Conservation (phyloP, 164 flowering plant genomes). For the Nymphaea colorata region DNA sequence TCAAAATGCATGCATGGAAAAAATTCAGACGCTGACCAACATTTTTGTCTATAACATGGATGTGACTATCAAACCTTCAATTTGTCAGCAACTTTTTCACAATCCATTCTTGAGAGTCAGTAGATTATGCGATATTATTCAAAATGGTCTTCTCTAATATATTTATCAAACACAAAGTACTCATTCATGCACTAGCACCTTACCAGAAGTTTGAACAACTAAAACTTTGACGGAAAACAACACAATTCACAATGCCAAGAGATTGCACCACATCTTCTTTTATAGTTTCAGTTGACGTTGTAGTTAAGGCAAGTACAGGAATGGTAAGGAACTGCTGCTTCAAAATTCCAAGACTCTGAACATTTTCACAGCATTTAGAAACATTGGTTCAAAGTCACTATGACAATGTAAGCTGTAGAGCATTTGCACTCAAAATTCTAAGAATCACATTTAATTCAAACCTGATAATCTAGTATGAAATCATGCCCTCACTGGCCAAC, state of each 20-base stretch:
- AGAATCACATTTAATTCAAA: constrained; percentile 8
- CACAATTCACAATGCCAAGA: constrained; percentile 85
- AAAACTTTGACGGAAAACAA: constrained; percentile 90
- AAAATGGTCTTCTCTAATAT: constrained; percentile 70
- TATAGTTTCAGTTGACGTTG: constrained; percentile 95
- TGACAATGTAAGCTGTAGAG: background rate
- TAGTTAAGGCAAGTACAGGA: constrained; percentile 94
- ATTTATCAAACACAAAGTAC: constrained; percentile 27
- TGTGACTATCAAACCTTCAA: constrained; percentile 42
- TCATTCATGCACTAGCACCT: constrained; percentile 3
- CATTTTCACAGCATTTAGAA: background rate
- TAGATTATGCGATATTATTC: constrained; percentile 96
- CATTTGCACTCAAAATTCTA: background rate
- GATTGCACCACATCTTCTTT: constrained; percentile 99
- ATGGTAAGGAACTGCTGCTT: constrained; percentile 77
- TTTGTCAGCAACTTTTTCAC: constrained; percentile 93
- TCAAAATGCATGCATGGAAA: too few species aligned
- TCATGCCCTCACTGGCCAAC: constrained; percentile 99
- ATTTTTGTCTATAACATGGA: background rate
- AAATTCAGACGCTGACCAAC: too few species aligned
- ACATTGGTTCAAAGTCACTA: constrained; percentile 6
- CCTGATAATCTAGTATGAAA: constrained; percentile 99
- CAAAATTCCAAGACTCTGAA: constrained; percentile 90
- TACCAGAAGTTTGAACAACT: constrained; percentile 89
- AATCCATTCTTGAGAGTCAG: constrained; percentile 96